Percentiles rank a stretch among this genome's conserved stretches.
Evolutionary conservation across 306 rosid genomes (phyloP).

Genomic region (Rubus parviflorus): DNA sequence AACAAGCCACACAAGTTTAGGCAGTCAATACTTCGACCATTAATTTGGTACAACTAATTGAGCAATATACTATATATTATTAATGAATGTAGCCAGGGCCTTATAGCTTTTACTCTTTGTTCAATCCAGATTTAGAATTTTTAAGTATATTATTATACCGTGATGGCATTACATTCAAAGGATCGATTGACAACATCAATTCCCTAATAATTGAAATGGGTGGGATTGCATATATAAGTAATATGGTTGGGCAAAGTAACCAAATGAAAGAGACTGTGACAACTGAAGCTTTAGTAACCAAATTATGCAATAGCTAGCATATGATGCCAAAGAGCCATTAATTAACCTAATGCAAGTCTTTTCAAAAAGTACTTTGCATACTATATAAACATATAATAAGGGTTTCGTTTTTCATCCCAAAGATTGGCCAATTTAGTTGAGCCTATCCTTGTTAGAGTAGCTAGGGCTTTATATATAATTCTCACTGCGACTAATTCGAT

Average conservation of each 20-base stretch:
- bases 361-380: too few species aligned
- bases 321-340: neutral
- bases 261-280: neutral
- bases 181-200: conserved; percentile 3
- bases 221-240: too few species aligned
- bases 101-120: neutral
- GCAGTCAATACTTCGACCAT: neutral
- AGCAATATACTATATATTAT: neutral
- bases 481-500: too few species aligned
- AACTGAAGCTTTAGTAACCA: neutral
- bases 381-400: neutral
- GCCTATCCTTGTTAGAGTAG: too few species aligned
- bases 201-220: conserved; percentile 12
- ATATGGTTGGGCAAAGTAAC: too few species aligned
- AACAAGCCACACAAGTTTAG: neutral
- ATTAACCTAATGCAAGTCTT: neutral
- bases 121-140: neutral
- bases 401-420: neutral
- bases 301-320: too few species aligned
- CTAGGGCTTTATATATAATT: too few species aligned
- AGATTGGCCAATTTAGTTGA: too few species aligned
- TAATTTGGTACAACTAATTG: conserved; percentile 8
- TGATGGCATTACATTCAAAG: conserved; percentile 2
- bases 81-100: neutral
- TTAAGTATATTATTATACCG: neutral